Evolutionary conservation across 345 rosid genomes (phyloP).

Genomic region (Hypericum perforatum): DNA sequence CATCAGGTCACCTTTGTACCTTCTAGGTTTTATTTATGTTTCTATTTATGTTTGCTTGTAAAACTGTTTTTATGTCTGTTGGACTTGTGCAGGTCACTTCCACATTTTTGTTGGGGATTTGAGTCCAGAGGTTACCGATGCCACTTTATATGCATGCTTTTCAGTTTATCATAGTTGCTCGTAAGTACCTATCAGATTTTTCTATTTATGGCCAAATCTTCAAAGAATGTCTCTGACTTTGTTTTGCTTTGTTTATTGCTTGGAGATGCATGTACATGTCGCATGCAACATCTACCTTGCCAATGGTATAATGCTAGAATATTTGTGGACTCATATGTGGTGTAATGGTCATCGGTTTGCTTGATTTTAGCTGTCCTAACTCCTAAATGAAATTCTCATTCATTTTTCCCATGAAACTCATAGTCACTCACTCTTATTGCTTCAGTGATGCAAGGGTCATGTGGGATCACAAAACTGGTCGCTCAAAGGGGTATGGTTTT

Average conservation of each 20-base stretch:
- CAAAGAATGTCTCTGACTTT: not conserved
- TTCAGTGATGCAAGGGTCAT: slow-evolving; percentile 22
- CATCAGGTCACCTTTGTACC: slow-evolving; percentile 15
- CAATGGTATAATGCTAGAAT: too few species aligned
- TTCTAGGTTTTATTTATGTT: not conserved
- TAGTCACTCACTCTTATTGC: too few species aligned
- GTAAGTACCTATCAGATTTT: slow-evolving; percentile 11
- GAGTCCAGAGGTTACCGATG: slow-evolving; percentile 35
- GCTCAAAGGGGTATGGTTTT: slow-evolving; percentile 25
- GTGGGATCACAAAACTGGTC: slow-evolving; percentile 28
- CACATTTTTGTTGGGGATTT: slow-evolving; percentile 31
- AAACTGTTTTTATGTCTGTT: not conserved
- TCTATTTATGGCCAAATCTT: too few species aligned
- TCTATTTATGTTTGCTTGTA: not conserved
- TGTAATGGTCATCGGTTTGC: too few species aligned
- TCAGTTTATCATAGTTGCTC: slow-evolving; percentile 21
- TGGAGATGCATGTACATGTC: too few species aligned
- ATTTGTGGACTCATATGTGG: too few species aligned
- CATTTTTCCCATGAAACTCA: too few species aligned
- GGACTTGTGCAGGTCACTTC: slow-evolving; percentile 15
- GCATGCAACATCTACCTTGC: too few species aligned
- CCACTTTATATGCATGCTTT: slow-evolving; percentile 23
- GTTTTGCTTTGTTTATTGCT: not conserved
- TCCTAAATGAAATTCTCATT: too few species aligned
- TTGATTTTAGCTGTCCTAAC: too few species aligned